Conservation (phyloP, 1,284 basidiomycete species). For the Ganoderma leucocontextum region DNA sequence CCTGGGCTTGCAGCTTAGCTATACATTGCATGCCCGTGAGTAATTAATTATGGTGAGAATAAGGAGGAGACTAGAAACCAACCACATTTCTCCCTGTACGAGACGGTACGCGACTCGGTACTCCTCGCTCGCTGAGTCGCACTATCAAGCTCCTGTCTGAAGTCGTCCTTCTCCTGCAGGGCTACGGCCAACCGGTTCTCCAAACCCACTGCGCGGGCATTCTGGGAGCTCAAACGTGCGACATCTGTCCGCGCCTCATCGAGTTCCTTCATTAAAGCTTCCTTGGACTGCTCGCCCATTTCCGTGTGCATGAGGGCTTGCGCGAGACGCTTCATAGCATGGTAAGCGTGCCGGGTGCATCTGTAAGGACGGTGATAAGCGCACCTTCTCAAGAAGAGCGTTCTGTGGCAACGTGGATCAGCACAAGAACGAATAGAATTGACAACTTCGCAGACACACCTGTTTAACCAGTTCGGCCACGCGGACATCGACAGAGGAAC, state of each 20-base stretch:
- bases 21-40: slow-evolving; percentile 7
- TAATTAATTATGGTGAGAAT: background rate
- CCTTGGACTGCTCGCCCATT: slow-evolving; percentile 82
- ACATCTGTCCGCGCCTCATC: slow-evolving; percentile 79
- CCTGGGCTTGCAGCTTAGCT: slow-evolving; percentile 81
- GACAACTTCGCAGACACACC: slow-evolving; percentile 27
- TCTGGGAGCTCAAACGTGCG: slow-evolving; percentile 72
- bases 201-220: slow-evolving; percentile 74
- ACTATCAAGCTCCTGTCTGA: slow-evolving; percentile 82
- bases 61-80: background rate
- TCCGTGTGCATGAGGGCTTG: slow-evolving; percentile 87
- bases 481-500: slow-evolving; percentile 40
- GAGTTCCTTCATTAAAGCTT: slow-evolving; percentile 77
- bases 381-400: slow-evolving; percentile 71
- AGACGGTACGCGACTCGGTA: slow-evolving; percentile 72
- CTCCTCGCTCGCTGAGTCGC: slow-evolving; percentile 76
- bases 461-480: slow-evolving; percentile 49
- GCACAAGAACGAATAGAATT: background rate
- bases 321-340: slow-evolving; percentile 68
- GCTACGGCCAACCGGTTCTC: slow-evolving; percentile 70
- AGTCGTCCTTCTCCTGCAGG: slow-evolving; percentile 83
- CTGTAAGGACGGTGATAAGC: slow-evolving; percentile 13
- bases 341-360: background rate
- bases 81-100: slow-evolving; percentile 70
- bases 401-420: slow-evolving; percentile 52